These are phyloP conservation scores for Hevea brasiliensis DNA, from an alignment of 345 rosid species.

Conservation along the genomic window DNA sequence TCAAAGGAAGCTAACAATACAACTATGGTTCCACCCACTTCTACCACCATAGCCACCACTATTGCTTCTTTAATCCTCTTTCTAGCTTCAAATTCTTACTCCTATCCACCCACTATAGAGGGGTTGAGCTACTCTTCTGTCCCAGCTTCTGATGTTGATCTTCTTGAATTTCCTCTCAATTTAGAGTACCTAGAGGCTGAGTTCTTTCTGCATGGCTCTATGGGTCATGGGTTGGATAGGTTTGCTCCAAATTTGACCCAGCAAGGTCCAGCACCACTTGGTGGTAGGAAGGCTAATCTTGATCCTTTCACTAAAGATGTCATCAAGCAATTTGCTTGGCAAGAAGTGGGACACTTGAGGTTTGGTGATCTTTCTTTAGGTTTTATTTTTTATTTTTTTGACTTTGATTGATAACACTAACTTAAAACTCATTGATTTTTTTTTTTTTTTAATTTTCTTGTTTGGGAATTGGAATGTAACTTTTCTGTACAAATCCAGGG, in stretches of 20 bases:
- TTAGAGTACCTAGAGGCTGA: slow-evolving; percentile 91
- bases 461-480: background rate
- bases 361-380: background rate
- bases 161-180: slow-evolving; percentile 81
- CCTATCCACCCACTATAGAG: slow-evolving; percentile 7
- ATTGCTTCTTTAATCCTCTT: slow-evolving; percentile 28
- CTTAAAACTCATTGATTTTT: too few relatives aligned
- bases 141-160: slow-evolving; percentile 42
- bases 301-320: slow-evolving; percentile 55
- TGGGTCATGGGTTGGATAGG: slow-evolving; percentile 74
- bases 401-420: too few relatives aligned
- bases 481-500: slow-evolving; percentile 38
- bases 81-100: slow-evolving; percentile 23
- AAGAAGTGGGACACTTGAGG: slow-evolving; percentile 94
- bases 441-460: too few relatives aligned
- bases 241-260: slow-evolving; percentile 58
- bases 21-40: slow-evolving; percentile 14
- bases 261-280: slow-evolving; percentile 77
- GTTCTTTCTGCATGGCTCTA: slow-evolving; percentile 68
- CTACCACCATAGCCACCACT: background rate
- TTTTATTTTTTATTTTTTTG: too few relatives aligned
- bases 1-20: background rate
- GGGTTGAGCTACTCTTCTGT: background rate
- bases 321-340: slow-evolving; percentile 75
- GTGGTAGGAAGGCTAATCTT: slow-evolving; percentile 61